These are phyloP conservation scores for Lodderomyces oxycetoniae DNA, from an alignment of 1,139 yeast genomes.

Conservation along the genomic window DNA sequence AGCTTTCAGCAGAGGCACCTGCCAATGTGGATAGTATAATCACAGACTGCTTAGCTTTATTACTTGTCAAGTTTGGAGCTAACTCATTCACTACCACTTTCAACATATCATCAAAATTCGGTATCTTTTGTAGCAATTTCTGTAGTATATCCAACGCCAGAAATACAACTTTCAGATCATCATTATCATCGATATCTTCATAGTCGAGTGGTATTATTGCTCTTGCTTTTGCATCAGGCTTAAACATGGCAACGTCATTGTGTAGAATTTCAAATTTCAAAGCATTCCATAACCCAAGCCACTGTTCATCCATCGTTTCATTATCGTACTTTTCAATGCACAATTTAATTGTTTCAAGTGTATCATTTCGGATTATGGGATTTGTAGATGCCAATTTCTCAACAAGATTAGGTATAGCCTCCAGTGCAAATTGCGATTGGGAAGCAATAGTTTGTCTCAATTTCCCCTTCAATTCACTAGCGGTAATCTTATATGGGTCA, in stretches of 20 bases:
- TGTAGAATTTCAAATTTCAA: constrained; percentile 83
- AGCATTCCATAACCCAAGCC: constrained; percentile 83
- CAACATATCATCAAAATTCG: constrained; percentile 26
- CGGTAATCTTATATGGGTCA: constrained; percentile 82
- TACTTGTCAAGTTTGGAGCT: constrained; percentile 48
- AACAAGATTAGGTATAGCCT: constrained; percentile 69
- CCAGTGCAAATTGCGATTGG: constrained; percentile 62
- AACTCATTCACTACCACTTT: constrained; percentile 52
- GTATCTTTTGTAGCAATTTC: constrained; percentile 33
- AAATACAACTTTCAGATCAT: constrained; percentile 38
- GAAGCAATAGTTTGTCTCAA: constrained; percentile 61
- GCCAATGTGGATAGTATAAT: constrained; percentile 57
- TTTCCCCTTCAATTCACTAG: constrained; percentile 60
- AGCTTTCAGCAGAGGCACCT: constrained; percentile 30
- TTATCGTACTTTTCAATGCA: constrained; percentile 53
- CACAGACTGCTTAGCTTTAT: constrained; percentile 57
- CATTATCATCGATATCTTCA: constrained; percentile 30
- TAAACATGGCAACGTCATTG: constrained; percentile 46
- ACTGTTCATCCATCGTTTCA: constrained; percentile 47
- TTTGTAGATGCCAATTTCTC: constrained; percentile 86
- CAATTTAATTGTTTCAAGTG: constrained; percentile 54
- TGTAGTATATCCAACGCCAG: constrained; percentile 48
- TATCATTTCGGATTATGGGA: constrained; percentile 70
- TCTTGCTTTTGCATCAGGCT: constrained; percentile 17
- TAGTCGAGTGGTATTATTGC: constrained; percentile 29